These are phyloP conservation scores for Taphrina confusa DNA, from an alignment of 1,139 yeast species.

Conservation along the genomic window DNA sequence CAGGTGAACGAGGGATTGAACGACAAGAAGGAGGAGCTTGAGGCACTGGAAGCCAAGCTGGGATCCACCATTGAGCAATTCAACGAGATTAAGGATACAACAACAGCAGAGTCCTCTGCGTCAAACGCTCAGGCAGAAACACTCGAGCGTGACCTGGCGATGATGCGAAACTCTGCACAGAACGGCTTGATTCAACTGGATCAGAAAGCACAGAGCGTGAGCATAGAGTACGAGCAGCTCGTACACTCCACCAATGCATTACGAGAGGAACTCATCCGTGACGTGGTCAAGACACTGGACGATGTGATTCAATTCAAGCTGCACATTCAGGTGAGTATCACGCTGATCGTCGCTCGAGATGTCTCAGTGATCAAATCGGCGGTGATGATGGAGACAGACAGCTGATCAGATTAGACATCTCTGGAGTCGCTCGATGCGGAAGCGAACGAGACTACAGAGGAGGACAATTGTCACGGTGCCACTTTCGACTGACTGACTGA, in stretches of 20 bases:
- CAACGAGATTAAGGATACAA: conserved; percentile 59
- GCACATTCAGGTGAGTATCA: conserved; percentile 61
- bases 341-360: too few relatives aligned
- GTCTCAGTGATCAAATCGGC: background rate
- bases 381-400: background rate
- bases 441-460: conserved; percentile 10
- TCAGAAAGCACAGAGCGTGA: conserved; percentile 58
- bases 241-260: conserved; percentile 54
- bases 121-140: conserved; percentile 67
- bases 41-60: conserved; percentile 60
- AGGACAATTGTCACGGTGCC: conserved; percentile 12
- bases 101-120: conserved; percentile 57
- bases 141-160: conserved; percentile 61
- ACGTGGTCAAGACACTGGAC: conserved; percentile 60
- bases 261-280: conserved; percentile 55
- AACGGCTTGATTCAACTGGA: conserved; percentile 60
- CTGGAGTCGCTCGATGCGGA: conserved; percentile 44
- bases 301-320: conserved; percentile 64
- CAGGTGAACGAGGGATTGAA: conserved; percentile 56
- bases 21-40: conserved; percentile 62
- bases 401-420: conserved; percentile 43
- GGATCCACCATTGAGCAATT: conserved; percentile 57
- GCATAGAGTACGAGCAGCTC: conserved; percentile 59
- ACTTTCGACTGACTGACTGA: background rate
- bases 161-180: conserved; percentile 56